Conservation (phyloP, 164 flowering plant species). For the Piper betle region DNA sequence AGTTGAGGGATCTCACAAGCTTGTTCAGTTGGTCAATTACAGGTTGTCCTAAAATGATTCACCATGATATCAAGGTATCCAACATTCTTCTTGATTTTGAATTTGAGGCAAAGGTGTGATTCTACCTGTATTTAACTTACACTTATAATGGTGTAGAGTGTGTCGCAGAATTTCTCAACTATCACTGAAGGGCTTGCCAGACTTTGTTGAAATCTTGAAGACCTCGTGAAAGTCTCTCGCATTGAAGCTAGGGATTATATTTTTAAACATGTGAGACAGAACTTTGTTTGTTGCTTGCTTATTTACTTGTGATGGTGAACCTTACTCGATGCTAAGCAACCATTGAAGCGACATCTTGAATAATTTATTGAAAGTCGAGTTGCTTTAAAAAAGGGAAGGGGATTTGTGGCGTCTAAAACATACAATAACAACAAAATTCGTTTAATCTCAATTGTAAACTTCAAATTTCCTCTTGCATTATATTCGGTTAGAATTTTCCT, state of each 20-base stretch:
- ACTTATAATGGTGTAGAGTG: slow-evolving; percentile 98
- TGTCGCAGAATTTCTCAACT: slow-evolving; percentile 83
- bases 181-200: slow-evolving; percentile 52
- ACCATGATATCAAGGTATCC: too few relatives aligned
- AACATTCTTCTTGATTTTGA: too few relatives aligned
- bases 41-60: too few relatives aligned
- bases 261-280: slow-evolving; percentile 68
- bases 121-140: too few relatives aligned
- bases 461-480: too few relatives aligned
- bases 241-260: slow-evolving; percentile 87
- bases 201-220: slow-evolving; percentile 52
- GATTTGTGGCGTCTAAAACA: too few relatives aligned
- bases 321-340: neutral
- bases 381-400: neutral
- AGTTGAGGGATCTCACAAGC: too few relatives aligned
- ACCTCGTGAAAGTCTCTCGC: slow-evolving; percentile 58
- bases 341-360: neutral
- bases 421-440: too few relatives aligned
- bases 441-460: too few relatives aligned
- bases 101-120: too few relatives aligned
- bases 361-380: neutral
- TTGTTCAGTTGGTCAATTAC: too few relatives aligned
- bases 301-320: neutral
- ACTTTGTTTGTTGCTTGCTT: neutral
- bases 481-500: too few relatives aligned